These are phyloP conservation scores for Fonsecaea monophora DNA, from an alignment of 2,329 filamentous ascomycete genomes.

Conservation along the genomic window DNA sequence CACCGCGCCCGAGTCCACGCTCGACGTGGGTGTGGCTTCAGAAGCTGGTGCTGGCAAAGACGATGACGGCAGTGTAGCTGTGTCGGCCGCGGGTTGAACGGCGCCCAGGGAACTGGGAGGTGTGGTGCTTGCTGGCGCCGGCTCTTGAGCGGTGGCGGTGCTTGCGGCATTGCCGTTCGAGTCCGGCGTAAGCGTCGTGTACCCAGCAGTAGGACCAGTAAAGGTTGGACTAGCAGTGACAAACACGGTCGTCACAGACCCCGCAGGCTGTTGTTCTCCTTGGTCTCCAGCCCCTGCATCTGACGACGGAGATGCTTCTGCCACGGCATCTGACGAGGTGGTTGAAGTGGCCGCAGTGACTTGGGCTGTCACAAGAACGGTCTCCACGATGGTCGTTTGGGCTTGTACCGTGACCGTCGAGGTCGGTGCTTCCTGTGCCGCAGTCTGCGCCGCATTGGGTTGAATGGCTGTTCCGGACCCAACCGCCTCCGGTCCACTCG, in stretches of 20 bases:
- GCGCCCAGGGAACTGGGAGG: background rate
- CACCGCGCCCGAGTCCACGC: background rate
- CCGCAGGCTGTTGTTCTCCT: constrained; percentile 20
- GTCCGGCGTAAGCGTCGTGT: constrained; percentile 46
- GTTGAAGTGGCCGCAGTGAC: constrained; percentile 19
- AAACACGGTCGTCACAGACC: constrained; percentile 50
- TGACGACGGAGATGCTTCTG: constrained; percentile 3
- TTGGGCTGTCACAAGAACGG: constrained; percentile 24
- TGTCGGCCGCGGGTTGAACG: background rate
- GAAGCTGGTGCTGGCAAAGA: background rate
- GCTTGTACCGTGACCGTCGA: constrained; percentile 26
- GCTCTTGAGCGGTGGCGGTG: background rate
- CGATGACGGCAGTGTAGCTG: background rate
- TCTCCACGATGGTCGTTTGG: constrained; percentile 28
- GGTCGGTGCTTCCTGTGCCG: constrained; percentile 8
- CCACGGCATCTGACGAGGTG: constrained; percentile 5
- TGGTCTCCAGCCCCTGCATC: background rate
- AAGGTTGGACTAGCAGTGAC: constrained; percentile 61
- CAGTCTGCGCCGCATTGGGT: constrained; percentile 10
- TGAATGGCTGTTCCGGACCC: constrained; percentile 21
- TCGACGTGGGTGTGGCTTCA: background rate
- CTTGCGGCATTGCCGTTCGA: constrained; percentile 8
- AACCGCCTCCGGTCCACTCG: background rate
- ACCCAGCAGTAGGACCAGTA: constrained; percentile 56
- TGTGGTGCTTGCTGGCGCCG: background rate